Conservation (phyloP, 1,284 basidiomycete species). For the Coriolopsis trogii region DNA sequence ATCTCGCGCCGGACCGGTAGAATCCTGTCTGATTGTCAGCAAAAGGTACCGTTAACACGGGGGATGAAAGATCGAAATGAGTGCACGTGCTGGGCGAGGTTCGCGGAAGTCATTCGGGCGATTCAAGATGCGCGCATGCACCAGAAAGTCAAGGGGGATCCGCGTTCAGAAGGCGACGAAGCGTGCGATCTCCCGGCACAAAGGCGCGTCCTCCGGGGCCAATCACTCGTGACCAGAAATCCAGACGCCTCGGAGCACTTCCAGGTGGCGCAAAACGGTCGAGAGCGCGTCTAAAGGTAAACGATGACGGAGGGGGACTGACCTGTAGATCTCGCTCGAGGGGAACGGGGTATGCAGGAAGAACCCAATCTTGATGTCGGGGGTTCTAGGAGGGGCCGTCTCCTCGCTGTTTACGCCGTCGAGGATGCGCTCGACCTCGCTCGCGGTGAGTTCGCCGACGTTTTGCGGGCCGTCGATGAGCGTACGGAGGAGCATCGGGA, state of each 20-base stretch:
- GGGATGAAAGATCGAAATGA: neutral
- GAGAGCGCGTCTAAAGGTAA: neutral
- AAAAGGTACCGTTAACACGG: neutral
- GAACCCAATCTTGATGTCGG: conserved; percentile 91
- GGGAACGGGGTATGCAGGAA: conserved; percentile 99
- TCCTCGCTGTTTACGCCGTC: conserved; percentile 74
- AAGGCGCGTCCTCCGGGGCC: conserved; percentile 1
- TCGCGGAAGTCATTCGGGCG: conserved; percentile 4
- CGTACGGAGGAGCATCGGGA: conserved; percentile 91
- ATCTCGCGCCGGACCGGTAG: conserved; percentile 97
- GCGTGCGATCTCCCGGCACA: conserved; percentile 10
- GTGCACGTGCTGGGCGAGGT: conserved; percentile 8
- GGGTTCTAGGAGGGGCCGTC: conserved; percentile 42
- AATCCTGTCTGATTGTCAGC: conserved; percentile 57
- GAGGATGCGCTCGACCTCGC: conserved; percentile 75
- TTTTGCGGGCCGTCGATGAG: conserved; percentile 76
- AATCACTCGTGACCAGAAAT: conserved; percentile 8
- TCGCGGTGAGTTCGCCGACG: conserved; percentile 63
- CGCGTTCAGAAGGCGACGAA: conserved; percentile 13
- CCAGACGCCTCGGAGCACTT: neutral
- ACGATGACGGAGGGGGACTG: conserved; percentile 32
- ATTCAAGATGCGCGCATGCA: neutral
- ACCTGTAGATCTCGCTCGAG: conserved; percentile 97
- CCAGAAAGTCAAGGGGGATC: conserved; percentile 6
- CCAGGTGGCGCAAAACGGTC: conserved; percentile 9